A percentile compares a stretch with the other conserved stretches of the same genome.
phyloP scores from a whole-genome alignment of 345 rosid genomes.

The Psidium friedrichsthalianum region DNA sequence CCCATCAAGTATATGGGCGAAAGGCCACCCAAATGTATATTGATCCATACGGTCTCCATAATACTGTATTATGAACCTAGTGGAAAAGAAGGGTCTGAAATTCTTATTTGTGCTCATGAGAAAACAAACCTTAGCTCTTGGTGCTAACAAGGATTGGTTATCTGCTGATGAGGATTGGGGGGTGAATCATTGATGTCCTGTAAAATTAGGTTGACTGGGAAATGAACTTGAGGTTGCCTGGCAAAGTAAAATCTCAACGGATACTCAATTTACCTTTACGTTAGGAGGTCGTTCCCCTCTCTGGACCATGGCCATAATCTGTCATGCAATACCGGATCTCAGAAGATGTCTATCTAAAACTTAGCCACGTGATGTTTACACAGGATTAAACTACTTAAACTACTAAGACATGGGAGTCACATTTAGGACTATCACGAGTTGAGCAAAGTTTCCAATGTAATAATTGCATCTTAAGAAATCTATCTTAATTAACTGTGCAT shows the following conservation, averaged over 20 bases:
- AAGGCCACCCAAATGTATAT: background rate
- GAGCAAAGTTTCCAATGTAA: background rate
- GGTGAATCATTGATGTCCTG: slow-evolving; percentile 92
- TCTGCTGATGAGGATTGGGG: slow-evolving; percentile 72
- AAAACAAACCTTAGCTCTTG: slow-evolving; percentile 72
- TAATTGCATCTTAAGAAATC: background rate
- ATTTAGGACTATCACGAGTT: background rate
- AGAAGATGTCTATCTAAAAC: background rate
- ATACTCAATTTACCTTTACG: slow-evolving; percentile 43
- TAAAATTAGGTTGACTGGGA: slow-evolving; percentile 9
- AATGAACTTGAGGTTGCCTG: background rate
- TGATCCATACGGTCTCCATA: background rate
- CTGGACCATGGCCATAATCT: slow-evolving; percentile 92
- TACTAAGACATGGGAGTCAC: background rate
- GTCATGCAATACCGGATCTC: slow-evolving; percentile 6
- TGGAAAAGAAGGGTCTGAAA: background rate
- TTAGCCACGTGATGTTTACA: background rate
- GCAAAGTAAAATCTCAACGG: background rate
- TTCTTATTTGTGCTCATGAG: background rate
- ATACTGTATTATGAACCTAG: background rate
- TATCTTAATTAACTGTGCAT: background rate
- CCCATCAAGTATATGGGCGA: background rate
- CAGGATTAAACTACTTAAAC: background rate
- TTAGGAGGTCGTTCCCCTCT: slow-evolving; percentile 95
- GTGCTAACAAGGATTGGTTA: slow-evolving; percentile 57